These are phyloP conservation scores for Mortierella sp. DNA, from an alignment of 371 early-diverging fungal species.

Conservation along the genomic window DNA sequence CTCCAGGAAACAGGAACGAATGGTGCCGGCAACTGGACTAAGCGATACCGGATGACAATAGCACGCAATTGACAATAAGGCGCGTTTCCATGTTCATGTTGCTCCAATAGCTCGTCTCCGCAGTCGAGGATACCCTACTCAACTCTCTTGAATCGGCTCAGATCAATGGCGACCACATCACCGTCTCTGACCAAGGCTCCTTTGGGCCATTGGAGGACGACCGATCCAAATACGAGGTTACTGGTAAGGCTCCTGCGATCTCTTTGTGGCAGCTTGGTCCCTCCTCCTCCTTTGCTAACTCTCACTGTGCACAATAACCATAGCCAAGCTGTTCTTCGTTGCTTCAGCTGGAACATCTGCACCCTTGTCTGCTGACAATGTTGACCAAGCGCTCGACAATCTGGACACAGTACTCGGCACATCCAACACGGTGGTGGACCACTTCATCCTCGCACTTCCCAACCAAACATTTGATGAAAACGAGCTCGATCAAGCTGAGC, in stretches of 20 bases:
- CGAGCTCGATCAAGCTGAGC: conserved; percentile 49
- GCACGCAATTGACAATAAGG: neutral
- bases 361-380: conserved; percentile 36
- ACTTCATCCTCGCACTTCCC: conserved; percentile 60
- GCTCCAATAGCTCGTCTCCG: conserved; percentile 57
- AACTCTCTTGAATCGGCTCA: conserved; percentile 53
- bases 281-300: neutral
- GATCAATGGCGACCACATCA: conserved; percentile 25
- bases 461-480: conserved; percentile 49
- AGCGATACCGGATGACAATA: neutral
- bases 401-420: conserved; percentile 56
- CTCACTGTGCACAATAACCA: neutral
- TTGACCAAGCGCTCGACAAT: conserved; percentile 55
- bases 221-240: conserved; percentile 63
- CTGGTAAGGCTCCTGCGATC: conserved; percentile 43
- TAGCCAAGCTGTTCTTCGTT: conserved; percentile 63
- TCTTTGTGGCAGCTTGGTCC: neutral
- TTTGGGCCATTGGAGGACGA: conserved; percentile 53
- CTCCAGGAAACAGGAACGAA: too few species aligned
- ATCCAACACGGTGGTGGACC: conserved; percentile 54
- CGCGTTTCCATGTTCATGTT: neutral
- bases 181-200: conserved; percentile 22
- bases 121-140: conserved; percentile 61
- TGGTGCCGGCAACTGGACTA: neutral
- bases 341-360: conserved; percentile 22